phyloP scores from a whole-genome alignment of 2,329 filamentous ascomycete species.

The Fusarium stilboides region DNA sequence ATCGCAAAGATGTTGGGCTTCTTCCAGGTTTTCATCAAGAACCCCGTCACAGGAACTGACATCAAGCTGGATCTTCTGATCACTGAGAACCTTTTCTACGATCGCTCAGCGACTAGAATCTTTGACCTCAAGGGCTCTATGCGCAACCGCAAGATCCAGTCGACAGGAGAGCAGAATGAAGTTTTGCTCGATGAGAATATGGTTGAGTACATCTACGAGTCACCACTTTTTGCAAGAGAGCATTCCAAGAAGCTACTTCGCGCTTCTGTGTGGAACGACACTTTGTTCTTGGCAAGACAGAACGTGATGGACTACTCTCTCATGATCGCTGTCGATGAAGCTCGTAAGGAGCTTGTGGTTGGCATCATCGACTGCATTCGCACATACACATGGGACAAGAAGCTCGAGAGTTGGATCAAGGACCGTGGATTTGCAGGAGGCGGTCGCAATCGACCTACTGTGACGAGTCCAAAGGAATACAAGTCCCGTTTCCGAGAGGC shows the following conservation, averaged over 20 bases:
- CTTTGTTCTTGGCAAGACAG: constrained; percentile 91
- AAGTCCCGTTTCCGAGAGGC: constrained; percentile 95
- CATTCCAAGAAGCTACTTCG: constrained; percentile 95
- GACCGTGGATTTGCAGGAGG: constrained; percentile 87
- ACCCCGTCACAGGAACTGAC: constrained; percentile 89
- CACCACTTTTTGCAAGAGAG: constrained; percentile 93
- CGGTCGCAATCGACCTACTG: constrained; percentile 88
- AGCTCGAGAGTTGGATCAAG: constrained; percentile 99
- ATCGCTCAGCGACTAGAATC: constrained; percentile 88
- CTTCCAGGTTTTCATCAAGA: constrained; percentile 98
- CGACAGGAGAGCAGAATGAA: constrained; percentile 95
- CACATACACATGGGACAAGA: constrained; percentile 99
- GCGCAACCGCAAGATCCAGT: constrained; percentile 97
- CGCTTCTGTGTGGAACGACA: constrained; percentile 97
- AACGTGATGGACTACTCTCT: constrained; percentile 99
- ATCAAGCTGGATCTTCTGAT: constrained; percentile 95
- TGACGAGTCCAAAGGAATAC: constrained; percentile 98
- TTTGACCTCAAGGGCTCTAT: constrained; percentile 98
- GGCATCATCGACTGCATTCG: constrained; percentile 99
- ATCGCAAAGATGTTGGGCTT: constrained; percentile 99
- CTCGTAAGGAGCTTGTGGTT: constrained; percentile 90
- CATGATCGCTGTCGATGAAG: constrained; percentile 97
- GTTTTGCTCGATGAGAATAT: constrained; percentile 98
- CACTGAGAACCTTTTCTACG: constrained; percentile 99
- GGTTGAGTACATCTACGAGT: constrained; percentile 99